Evolutionary conservation across 768 basidiomycete genomes (phyloP), one percentile per base, ranked within the genome.

Genomic region (Chalciporus sphaerocephalus): DNA sequence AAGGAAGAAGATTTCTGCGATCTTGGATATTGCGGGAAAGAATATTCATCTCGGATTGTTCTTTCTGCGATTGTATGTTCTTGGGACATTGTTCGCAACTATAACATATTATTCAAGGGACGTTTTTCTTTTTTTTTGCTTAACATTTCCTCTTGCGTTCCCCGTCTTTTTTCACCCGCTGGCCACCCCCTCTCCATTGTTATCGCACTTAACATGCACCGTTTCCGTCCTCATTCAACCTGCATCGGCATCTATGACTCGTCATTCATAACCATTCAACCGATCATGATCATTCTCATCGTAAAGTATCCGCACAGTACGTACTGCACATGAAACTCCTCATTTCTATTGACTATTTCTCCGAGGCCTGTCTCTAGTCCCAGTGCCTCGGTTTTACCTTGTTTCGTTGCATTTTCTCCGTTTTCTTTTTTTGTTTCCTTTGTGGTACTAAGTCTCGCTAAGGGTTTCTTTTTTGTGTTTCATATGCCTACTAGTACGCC

Each of bases 71-170:
- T 38, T 64, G 60, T 64, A 64, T 38, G 57, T 65, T 64, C 52
- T 67, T 67, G 62, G 62, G 65, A 67, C 62, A 59, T 53, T 64
- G 54, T 62, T 67, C 51, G 48, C 39, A 54, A 55, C 45, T 50
- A 64, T 65, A 64, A 64, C 64, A 58, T 64, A 64, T 62, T 61
- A 66, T 57, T 61, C 53, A 52, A 64, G 65, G 62, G 52, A 62
- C 40, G 44, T 58, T 58, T 45, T 58, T 58, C 56, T 45, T 58
- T 42, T 57, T 54, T 10, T 47, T 61, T 66, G 62, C 59, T 64
- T 53, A 38, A 53, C 40, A 17, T 46, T 30, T 22, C 21, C 18
- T 24, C 32, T 24, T 22, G 20, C 27, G 33, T 50, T 48, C 36
- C 48, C 18, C 24, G 43, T 13, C 21, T 30, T 34, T 35, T n/a